phyloP scores from a whole-genome alignment of 2,329 filamentous ascomycete genomes.

The Mycocentrospora acerina region DNA sequence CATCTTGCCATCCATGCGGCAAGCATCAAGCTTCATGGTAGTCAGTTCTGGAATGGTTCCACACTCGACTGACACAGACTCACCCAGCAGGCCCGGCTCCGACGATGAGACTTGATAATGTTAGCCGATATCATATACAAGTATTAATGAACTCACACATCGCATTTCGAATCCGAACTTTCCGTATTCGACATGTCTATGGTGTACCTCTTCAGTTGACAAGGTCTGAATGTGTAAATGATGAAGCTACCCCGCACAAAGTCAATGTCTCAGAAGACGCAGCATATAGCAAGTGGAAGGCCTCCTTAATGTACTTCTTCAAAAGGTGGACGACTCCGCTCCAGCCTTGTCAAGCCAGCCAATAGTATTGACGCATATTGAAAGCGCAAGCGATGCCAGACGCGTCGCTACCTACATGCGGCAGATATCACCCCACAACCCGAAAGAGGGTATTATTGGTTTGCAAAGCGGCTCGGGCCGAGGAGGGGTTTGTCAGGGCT shows the following conservation, averaged over 20 bases:
- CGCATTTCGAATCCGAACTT: conserved; percentile 34
- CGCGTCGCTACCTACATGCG: too few species aligned
- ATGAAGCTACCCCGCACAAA: too few species aligned
- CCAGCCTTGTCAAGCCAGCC: too few species aligned
- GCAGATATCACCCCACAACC: too few species aligned
- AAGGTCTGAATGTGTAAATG: too few species aligned
- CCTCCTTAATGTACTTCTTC: too few species aligned
- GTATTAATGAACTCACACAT: conserved; percentile 29
- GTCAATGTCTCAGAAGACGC: too few species aligned
- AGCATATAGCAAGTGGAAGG: not conserved
- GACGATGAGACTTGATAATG: conserved; percentile 34
- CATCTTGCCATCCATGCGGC: conserved; percentile 46
- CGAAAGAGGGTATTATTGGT: not conserved
- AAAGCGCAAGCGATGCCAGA: too few species aligned
- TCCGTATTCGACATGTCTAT: conserved; percentile 24
- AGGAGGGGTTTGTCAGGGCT: conserved; percentile 12
- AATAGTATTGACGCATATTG: too few species aligned
- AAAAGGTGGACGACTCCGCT: too few species aligned
- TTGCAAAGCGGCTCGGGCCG: not conserved
- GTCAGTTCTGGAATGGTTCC: not conserved
- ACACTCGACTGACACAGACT: not conserved
- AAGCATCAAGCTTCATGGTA: conserved; percentile 36
- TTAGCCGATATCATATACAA: conserved; percentile 1
- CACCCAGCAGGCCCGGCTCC: conserved; percentile 44
- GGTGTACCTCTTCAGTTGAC: not conserved